Evolutionary conservation across 1,284 basidiomycete genomes (phyloP), one percentile per base, ranked within the genome.

Genomic region (Irpex sp.): DNA sequence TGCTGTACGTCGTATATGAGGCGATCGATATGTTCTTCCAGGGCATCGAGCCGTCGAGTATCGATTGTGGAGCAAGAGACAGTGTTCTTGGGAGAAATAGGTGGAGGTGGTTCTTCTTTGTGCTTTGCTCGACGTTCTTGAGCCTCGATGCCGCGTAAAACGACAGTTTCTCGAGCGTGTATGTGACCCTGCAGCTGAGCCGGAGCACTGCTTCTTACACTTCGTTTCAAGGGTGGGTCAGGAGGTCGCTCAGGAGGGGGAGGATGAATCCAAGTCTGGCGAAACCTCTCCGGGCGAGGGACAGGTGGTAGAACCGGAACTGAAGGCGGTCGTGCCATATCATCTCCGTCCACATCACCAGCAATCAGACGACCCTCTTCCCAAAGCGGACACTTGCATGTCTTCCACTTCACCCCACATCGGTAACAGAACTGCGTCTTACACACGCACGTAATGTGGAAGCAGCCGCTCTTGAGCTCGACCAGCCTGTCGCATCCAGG

Each of bases 401-500:
- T 64, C 55, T 64, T 66, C 65, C 65, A 66, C 15, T 33, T 60
- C 19, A 57, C 11, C 5, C 60, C 33, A 56, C 65, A 66, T 15
- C 60, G 46, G 54, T 64, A 66, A 47, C 65, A 66, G 49, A 66
- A 66, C 61, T 66, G 61, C 5, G 63, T 64, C 63, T 64, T 64
- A 57, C 65, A 66, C 9, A 53, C 26, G 50, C 65, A 66, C 11
- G 61, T 64, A 33, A 66, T 61, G 50, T 66, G 65, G 54, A 58
- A 64, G 49, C 65, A 66, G 43, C 65, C 65, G 17, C 54, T 58
- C 7, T 50, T 21, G 36, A 66, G 58, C 51, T 66, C 65, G 47
- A 66, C 57, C 43, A 64, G 56, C 31, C 59, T 55, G 17, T 54
- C 61, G 51, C 65, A 66, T 8, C 65, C 65, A n/a, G 65, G 65